Evolutionary conservation across 1,139 yeast genomes (phyloP), one percentile per base, ranked within the genome.

Genomic region (Geotrichum candidum): DNA sequence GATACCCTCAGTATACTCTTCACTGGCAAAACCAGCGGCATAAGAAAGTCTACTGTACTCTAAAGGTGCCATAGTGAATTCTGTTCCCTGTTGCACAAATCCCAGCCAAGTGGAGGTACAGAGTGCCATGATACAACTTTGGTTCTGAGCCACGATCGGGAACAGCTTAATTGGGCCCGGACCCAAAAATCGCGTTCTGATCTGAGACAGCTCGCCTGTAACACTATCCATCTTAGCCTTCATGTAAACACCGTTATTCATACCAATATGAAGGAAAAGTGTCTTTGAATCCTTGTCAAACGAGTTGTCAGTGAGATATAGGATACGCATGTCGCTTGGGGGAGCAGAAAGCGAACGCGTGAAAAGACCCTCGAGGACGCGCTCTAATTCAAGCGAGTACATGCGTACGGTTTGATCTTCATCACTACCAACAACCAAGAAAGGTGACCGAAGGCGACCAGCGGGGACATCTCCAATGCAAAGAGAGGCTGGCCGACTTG

Each of bases 181-280:
- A 0, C 96, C 98, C 59, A 88, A 75, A 70, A 85, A 90, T 70
- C 88, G 85, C n/a, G 84, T 83, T 66, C 89, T 78, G 0, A 92
- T 83, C 65, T 87, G 87, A 0, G 84, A 77, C 15, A 92, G 74
- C 57, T 82, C 82, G 0, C 96, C 97, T 2, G 86, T 78, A 2
- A 78, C 70, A 0, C 74, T 72, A 68, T 88, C 90, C 41, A 90
- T 69, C 7, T 77, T 76, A 0, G 90, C 83, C 38, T 86, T 78
- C 2, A 87, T 85, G 74, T 88, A 90, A 0, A 91, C 83, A 45
- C 99, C 99, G 72, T 85, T 90, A 31, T 78, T 82, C 79, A 92
- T 79, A 0, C 98, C 98, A 58, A 90, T 82, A 73, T 91, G 96
- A 7, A 89, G 80, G 61, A 74, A 77, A 3, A 76, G 66, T 3